Evolutionary conservation across 495 filamentous ascomycete genomes (phyloP).

Genomic region (Glonium stellatum): DNA sequence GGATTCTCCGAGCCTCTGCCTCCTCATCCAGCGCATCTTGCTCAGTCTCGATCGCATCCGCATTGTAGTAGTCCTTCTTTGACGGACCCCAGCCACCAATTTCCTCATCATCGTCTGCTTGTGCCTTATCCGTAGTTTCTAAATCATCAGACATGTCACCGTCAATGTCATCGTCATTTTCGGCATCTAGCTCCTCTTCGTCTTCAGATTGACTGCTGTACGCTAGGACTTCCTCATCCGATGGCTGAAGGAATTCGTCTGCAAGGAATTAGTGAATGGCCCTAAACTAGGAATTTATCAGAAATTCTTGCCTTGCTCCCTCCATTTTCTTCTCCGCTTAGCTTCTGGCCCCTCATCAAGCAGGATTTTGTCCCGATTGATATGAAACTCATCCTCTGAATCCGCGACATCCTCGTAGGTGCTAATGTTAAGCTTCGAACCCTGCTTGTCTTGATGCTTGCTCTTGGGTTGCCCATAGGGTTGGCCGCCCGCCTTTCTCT

Average conservation of each 20-base stretch:
- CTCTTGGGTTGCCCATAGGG: conserved; percentile 32
- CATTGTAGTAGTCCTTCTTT: conserved; percentile 86
- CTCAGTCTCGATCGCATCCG: conserved; percentile 83
- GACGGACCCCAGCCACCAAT: conserved; percentile 82
- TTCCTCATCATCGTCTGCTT: conserved; percentile 52
- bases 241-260: conserved; percentile 58
- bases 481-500: conserved; percentile 61
- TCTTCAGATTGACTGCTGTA: conserved; percentile 51
- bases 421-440: conserved; percentile 47
- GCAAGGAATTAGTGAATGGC: conserved; percentile 9
- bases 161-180: conserved; percentile 36
- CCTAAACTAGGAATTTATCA: not conserved
- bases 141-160: conserved; percentile 41
- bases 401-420: conserved; percentile 82
- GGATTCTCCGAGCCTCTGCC: conserved; percentile 73
- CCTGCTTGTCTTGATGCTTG: conserved; percentile 43
- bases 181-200: conserved; percentile 43
- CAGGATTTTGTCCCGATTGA: conserved; percentile 74
- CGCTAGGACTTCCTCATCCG: conserved; percentile 83
- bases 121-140: conserved; percentile 28
- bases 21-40: conserved; percentile 90
- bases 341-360: conserved; percentile 71
- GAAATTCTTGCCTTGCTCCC: conserved; percentile 51
- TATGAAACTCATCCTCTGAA: conserved; percentile 85
- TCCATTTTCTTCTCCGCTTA: conserved; percentile 62